A percentile compares a stretch with the other conserved stretches of the same genome.
These are phyloP conservation scores for Panaeolus papilionaceus DNA, from an alignment of 768 basidiomycete genomes.

Conservation along the genomic window DNA sequence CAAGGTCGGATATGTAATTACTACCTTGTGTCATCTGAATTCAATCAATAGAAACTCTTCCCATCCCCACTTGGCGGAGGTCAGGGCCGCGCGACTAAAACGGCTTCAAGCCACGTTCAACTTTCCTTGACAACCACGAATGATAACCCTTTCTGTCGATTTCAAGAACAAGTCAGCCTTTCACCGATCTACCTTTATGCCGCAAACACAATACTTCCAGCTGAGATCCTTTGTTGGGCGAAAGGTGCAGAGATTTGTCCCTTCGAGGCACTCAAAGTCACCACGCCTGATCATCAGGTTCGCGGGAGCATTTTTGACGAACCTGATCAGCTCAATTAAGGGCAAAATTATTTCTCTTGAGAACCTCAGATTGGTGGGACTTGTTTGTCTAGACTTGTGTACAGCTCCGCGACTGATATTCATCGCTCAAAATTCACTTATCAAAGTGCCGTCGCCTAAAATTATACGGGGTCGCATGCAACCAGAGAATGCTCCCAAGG, in stretches of 20 bases:
- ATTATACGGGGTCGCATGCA: not conserved
- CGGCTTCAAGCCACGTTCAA: conserved; percentile 11
- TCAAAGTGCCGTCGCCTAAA: not conserved
- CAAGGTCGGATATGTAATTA: conserved; percentile 10
- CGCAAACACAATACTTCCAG: not conserved
- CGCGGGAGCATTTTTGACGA: not conserved
- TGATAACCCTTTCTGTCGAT: not conserved
- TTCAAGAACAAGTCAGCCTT: not conserved
- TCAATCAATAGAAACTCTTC: conserved; percentile 9
- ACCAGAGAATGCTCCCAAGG: too few species aligned
- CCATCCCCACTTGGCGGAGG: conserved; percentile 10
- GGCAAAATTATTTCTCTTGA: not conserved
- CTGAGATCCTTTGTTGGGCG: not conserved
- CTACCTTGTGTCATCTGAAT: conserved; percentile 15
- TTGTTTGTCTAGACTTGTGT: not conserved
- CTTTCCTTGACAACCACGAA: conserved; percentile 8
- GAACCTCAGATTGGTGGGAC: not conserved
- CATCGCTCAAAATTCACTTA: not conserved
- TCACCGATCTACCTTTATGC: too few species aligned
- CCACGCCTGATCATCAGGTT: not conserved
- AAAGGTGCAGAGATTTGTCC: not conserved
- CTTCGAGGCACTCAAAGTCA: not conserved
- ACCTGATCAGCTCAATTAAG: not conserved
- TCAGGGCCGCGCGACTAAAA: conserved; percentile 13
- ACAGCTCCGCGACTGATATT: not conserved